Conservation (phyloP, 108 stramenopile genomes). For the Cyclostephanos invisitatus region DNA sequence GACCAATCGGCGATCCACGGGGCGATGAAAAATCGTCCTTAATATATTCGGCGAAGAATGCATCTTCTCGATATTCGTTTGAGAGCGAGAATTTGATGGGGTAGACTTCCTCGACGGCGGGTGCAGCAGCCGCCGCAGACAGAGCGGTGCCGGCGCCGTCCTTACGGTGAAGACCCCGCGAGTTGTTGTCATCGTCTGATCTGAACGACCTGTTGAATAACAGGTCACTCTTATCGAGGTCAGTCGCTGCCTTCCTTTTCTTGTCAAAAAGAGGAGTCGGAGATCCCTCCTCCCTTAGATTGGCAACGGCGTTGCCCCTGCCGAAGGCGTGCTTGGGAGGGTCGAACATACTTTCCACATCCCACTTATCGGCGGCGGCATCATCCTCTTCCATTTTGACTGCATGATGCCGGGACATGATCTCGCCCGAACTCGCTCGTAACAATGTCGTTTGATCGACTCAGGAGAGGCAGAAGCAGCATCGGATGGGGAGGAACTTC, state of each 20-base stretch:
- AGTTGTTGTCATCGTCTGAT: background rate
- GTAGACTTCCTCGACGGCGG: conserved; percentile 1
- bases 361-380: background rate
- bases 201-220: background rate
- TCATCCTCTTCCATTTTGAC: conserved; percentile 3
- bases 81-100: conserved; percentile 25
- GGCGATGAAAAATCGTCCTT: background rate
- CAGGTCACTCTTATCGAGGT: background rate
- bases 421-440: background rate
- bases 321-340: conserved; percentile 18
- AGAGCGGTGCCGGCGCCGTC: background rate
- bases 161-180: background rate
- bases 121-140: background rate
- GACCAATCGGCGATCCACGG: background rate
- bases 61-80: conserved; percentile 16
- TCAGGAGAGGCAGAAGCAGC: too few relatives aligned
- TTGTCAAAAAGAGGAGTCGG: background rate
- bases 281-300: background rate
- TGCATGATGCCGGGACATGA: background rate
- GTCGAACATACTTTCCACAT: conserved; percentile 22
- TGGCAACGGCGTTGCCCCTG: background rate
- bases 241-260: background rate
- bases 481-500: background rate
- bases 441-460: background rate
- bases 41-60: conserved; percentile 18